Percentiles rank a stretch among this genome's conserved stretches.
Evolutionary conservation across 1,139 yeast genomes (phyloP).

Genomic region (Geotrichum bryndzae): DNA sequence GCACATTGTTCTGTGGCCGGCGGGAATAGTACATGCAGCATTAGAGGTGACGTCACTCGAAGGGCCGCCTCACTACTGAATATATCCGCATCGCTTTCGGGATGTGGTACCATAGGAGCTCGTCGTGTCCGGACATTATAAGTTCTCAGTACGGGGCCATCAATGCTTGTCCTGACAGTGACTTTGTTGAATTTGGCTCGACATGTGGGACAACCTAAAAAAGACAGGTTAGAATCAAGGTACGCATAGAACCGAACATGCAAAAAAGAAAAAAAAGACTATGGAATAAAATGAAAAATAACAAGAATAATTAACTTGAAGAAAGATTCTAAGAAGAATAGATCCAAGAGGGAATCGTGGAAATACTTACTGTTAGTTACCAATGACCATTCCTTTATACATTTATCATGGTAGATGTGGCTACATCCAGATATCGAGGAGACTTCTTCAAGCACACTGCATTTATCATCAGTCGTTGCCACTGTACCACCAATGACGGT

Average conservation of each 20-base stretch:
- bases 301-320: background rate
- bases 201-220: conserved; percentile 47
- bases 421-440: conserved; percentile 33
- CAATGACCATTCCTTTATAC: conserved; percentile 46
- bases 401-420: conserved; percentile 45
- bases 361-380: conserved; percentile 42
- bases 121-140: conserved; percentile 14
- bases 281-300: too few species aligned
- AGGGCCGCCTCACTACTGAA: conserved; percentile 1
- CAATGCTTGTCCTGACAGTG: conserved; percentile 19
- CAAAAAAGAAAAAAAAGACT: background rate
- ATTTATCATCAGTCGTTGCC: background rate
- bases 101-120: conserved; percentile 16
- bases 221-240: background rate
- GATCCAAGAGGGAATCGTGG: background rate
- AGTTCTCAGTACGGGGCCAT: conserved; percentile 19
- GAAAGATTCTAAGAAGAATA: background rate
- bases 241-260: background rate
- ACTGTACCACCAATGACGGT: background rate
- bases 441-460: conserved; percentile 19
- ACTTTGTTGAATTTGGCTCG: conserved; percentile 35
- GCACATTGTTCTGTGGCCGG: background rate
- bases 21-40: background rate
- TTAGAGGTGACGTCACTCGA: conserved; percentile 1
- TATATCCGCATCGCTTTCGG: conserved; percentile 6